phyloP scores from a whole-genome alignment of 2,329 filamentous ascomycete species.

The Pseudocercospora ulei region DNA sequence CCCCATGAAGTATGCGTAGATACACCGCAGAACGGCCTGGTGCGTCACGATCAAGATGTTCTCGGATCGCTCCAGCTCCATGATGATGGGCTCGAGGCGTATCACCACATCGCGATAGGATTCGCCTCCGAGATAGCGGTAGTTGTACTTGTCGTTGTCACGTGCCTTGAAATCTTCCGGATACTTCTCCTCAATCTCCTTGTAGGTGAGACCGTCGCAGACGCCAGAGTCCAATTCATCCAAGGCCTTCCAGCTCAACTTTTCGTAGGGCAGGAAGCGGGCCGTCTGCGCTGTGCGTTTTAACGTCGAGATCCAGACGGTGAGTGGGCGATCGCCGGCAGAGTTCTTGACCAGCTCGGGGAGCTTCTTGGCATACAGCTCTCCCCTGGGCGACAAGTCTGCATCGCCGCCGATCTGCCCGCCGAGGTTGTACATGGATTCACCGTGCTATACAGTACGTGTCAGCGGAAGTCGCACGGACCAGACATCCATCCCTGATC shows the following conservation, averaged over 20 bases:
- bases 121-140: constrained; percentile 93
- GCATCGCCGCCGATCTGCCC: constrained; percentile 92
- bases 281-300: constrained; percentile 86
- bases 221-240: constrained; percentile 95
- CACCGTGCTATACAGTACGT: constrained; percentile 59
- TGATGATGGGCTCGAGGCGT: constrained; percentile 95
- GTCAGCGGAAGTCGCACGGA: constrained; percentile 10
- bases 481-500: too few relatives aligned
- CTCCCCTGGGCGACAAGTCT: constrained; percentile 71
- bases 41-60: constrained; percentile 98
- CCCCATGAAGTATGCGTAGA: constrained; percentile 99
- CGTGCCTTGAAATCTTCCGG: constrained; percentile 92
- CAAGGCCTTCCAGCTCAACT: constrained; percentile 95
- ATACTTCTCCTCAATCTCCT: constrained; percentile 81
- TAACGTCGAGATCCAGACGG: constrained; percentile 66
- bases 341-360: constrained; percentile 77
- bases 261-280: constrained; percentile 80
- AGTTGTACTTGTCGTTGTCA: constrained; percentile 99
- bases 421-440: constrained; percentile 82
- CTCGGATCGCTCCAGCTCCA: constrained; percentile 93
- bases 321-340: constrained; percentile 64
- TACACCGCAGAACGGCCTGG: constrained; percentile 90
- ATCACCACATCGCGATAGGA: constrained; percentile 96
- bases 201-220: constrained; percentile 92
- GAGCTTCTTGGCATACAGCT: constrained; percentile 75